Conservation (phyloP, 75 land plant genomes). For the Picea sitchensis region DNA sequence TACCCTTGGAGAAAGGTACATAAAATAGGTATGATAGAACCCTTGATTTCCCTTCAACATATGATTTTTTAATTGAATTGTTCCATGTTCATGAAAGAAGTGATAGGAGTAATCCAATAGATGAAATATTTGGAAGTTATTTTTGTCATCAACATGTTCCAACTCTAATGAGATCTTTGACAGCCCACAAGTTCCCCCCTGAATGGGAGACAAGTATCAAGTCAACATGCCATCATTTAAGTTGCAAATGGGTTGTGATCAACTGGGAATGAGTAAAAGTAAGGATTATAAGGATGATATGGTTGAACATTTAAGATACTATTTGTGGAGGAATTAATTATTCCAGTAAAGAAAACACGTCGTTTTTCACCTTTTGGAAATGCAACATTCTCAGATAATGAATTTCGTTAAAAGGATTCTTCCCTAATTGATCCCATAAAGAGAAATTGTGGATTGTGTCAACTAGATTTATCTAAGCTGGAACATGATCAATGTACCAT, state of each 20-base stretch:
- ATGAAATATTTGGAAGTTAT: too few relatives aligned
- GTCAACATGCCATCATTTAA: slow-evolving; percentile 24
- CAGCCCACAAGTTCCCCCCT: slow-evolving; percentile 23
- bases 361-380: neutral
- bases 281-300: neutral
- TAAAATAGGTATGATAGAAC: too few relatives aligned
- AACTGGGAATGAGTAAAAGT: neutral
- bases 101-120: too few relatives aligned
- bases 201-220: slow-evolving; percentile 43
- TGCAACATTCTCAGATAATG: neutral
- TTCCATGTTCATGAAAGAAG: too few relatives aligned
- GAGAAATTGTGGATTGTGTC: neutral
- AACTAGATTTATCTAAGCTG: too few relatives aligned
- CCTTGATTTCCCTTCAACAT: too few relatives aligned
- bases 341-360: slow-evolving; percentile 26
- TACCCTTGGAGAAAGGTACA: too few relatives aligned
- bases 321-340: slow-evolving; percentile 19
- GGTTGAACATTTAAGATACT: neutral
- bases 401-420: neutral
- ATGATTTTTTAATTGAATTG: too few relatives aligned
- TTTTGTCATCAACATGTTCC: neutral
- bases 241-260: neutral
- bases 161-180: slow-evolving; percentile 14
- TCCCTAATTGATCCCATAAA: neutral
- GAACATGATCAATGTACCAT: too few relatives aligned